phyloP scores from a whole-genome alignment of 768 basidiomycete genomes.

The Leccinum sublutescens region DNA sequence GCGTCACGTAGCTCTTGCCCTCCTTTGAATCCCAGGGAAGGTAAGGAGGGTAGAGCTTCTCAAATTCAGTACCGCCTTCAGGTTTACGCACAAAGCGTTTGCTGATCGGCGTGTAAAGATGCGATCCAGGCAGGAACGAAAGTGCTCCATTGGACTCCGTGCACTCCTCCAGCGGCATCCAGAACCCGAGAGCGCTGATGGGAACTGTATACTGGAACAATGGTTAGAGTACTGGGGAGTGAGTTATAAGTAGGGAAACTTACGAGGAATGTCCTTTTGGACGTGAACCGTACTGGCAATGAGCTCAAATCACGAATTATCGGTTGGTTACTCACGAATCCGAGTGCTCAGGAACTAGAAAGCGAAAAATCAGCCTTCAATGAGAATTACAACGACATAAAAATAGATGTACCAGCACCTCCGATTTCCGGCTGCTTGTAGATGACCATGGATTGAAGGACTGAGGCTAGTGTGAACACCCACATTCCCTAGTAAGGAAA shows the following conservation, averaged over 20 bases:
- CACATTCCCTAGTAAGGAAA: neutral
- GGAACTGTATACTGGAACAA: conserved; percentile 80
- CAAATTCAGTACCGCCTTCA: conserved; percentile 82
- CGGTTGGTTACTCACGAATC: conserved; percentile 68
- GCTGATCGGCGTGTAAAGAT: conserved; percentile 66
- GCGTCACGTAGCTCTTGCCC: conserved; percentile 55
- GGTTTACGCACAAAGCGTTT: conserved; percentile 84
- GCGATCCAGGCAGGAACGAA: conserved; percentile 89
- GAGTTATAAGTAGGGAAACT: neutral
- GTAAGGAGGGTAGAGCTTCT: conserved; percentile 46
- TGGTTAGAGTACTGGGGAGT: neutral
- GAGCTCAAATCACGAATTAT: conserved; percentile 43
- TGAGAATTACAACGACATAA: neutral
- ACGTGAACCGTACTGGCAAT: conserved; percentile 51
- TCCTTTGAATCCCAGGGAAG: conserved; percentile 4
- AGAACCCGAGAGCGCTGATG: conserved; percentile 89
- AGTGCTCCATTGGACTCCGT: conserved; percentile 81
- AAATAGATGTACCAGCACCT: conserved; percentile 65
- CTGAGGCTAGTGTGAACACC: conserved; percentile 35
- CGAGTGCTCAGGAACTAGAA: conserved; percentile 82
- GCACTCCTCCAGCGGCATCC: conserved; percentile 93
- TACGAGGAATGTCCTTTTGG: neutral
- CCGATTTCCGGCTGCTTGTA: conserved; percentile 94
- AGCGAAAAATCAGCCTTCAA: neutral
- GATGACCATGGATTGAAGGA: conserved; percentile 93